Evolutionary conservation across 23 red algal genomes (phyloP).

Genomic region (Agarophyton chilense): DNA sequence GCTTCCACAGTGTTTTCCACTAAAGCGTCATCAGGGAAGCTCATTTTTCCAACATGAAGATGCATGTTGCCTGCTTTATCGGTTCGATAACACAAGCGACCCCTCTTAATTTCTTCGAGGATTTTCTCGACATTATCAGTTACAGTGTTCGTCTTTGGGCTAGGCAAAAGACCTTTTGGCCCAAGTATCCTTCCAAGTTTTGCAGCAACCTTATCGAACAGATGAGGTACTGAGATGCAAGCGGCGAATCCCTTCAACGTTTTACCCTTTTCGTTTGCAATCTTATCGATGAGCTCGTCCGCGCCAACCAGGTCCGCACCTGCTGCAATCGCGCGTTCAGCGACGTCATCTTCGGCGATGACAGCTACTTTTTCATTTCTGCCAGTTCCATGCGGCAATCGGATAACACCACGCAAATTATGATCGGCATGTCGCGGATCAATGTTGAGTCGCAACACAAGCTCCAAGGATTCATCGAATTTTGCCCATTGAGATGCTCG

Average conservation of each 20-base stretch:
- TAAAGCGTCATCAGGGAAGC: slow-evolving; percentile 48
- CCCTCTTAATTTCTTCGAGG: slow-evolving; percentile 36
- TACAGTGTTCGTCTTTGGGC: slow-evolving; percentile 58
- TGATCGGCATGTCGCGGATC: slow-evolving; percentile 70
- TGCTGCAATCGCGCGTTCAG: slow-evolving; percentile 33
- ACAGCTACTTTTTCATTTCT: slow-evolving; percentile 47
- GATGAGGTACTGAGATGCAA: slow-evolving; percentile 55
- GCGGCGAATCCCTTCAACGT: slow-evolving; percentile 36
- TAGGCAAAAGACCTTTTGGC: slow-evolving; percentile 72
- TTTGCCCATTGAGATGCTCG: slow-evolving; percentile 53
- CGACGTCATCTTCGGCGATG: slow-evolving; percentile 22
- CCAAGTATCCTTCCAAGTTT: slow-evolving; percentile 56
- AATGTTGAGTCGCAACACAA: slow-evolving; percentile 68
- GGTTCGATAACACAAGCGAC: slow-evolving; percentile 50
- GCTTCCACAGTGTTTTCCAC: slow-evolving; percentile 45
- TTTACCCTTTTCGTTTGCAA: slow-evolving; percentile 29
- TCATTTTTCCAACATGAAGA: slow-evolving; percentile 60
- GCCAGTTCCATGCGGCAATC: slow-evolving; percentile 64
- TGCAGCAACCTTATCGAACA: slow-evolving; percentile 48
- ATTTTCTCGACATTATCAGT: slow-evolving; percentile 38
- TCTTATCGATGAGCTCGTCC: slow-evolving; percentile 49
- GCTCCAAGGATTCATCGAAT: slow-evolving; percentile 79
- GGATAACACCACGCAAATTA: slow-evolving; percentile 66
- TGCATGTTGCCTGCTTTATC: slow-evolving; percentile 46
- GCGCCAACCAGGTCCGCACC: slow-evolving; percentile 68